Percentiles rank a stretch among this genome's conserved stretches.
These are phyloP conservation scores for Saitozyma sp. DNA, from an alignment of 768 basidiomycete species.

Conservation along the genomic window DNA sequence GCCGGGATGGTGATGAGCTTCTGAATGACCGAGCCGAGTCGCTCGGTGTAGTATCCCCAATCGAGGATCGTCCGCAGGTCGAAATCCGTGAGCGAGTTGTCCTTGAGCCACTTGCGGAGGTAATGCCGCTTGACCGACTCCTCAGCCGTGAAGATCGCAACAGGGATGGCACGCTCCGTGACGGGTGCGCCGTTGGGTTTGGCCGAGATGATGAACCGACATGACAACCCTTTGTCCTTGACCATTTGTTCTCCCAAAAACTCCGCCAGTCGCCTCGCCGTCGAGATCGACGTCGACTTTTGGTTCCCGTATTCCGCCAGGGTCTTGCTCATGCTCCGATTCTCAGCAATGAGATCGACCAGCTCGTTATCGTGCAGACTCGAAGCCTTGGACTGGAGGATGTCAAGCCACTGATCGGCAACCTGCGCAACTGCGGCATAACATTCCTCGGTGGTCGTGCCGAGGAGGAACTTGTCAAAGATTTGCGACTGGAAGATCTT, in stretches of 20 bases:
- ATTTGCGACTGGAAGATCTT: conserved; percentile 99
- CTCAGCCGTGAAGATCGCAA: conserved; percentile 97
- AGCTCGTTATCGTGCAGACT: conserved; percentile 85
- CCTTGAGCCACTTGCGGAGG: conserved; percentile 94
- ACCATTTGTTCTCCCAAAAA: conserved; percentile 99
- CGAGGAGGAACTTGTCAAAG: conserved; percentile 95
- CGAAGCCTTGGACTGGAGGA: conserved; percentile 83
- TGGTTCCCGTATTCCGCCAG: conserved; percentile 93
- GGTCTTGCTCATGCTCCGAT: conserved; percentile 95
- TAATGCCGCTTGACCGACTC: conserved; percentile 84
- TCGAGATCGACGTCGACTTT: conserved; percentile 98
- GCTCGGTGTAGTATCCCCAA: conserved; percentile 98
- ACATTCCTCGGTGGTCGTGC: conserved; percentile 89
- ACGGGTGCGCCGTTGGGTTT: conserved; percentile 90
- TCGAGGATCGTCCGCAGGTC: conserved; percentile 92
- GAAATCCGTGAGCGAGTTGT: conserved; percentile 79
- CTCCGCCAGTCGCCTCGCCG: conserved; percentile 89
- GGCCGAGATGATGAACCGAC: conserved; percentile 97
- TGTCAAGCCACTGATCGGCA: conserved; percentile 96
- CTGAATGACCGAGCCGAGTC: conserved; percentile 95
- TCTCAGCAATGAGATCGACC: conserved; percentile 97
- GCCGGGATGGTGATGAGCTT: conserved; percentile 99
- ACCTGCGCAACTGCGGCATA: conserved; percentile 90
- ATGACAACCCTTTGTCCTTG: conserved; percentile 97
- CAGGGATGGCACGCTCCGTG: conserved; percentile 92